These are phyloP conservation scores for Monosporascus sp. DNA, from an alignment of 2,329 filamentous ascomycete genomes.

Conservation along the genomic window DNA sequence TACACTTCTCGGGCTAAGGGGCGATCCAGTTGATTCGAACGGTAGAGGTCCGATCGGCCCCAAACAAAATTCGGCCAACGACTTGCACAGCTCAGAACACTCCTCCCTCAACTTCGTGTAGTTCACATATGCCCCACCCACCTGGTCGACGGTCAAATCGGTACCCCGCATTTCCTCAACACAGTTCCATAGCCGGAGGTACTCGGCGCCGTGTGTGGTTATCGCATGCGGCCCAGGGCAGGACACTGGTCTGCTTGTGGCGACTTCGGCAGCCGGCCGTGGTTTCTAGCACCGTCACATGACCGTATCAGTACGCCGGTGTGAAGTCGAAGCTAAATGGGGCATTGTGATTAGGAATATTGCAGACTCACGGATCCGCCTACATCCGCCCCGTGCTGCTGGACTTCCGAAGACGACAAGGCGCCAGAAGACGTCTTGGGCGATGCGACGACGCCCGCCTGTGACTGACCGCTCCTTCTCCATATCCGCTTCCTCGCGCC, in stretches of 20 bases:
- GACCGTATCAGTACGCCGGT: not conserved
- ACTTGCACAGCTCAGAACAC: conserved; percentile 35
- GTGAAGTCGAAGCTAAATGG: no score
- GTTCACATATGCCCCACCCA: conserved; percentile 41
- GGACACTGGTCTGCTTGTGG: not conserved
- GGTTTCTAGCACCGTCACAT: not conserved
- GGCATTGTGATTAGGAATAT: no score
- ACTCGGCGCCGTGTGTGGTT: not conserved
- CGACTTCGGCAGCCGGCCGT: not conserved
- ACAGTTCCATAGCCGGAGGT: conserved; percentile 5
- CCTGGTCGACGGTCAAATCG: conserved; percentile 14
- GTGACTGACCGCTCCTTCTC: not conserved
- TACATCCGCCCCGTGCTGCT: not conserved
- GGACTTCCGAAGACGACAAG: not conserved
- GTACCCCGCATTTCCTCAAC: conserved; percentile 8
- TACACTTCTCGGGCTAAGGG: not conserved
- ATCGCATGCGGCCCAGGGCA: not conserved
- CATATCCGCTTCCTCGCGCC: not conserved
- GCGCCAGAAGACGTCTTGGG: not conserved
- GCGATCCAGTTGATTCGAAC: conserved; percentile 6
- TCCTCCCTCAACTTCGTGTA: conserved; percentile 38
- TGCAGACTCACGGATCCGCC: no score
- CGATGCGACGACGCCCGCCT: not conserved
- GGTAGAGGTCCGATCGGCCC: conserved; percentile 2
- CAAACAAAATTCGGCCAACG: conserved; percentile 25